Conservation (phyloP, 805 yeast species). For the Tetrapisispora nanseiensis region DNA sequence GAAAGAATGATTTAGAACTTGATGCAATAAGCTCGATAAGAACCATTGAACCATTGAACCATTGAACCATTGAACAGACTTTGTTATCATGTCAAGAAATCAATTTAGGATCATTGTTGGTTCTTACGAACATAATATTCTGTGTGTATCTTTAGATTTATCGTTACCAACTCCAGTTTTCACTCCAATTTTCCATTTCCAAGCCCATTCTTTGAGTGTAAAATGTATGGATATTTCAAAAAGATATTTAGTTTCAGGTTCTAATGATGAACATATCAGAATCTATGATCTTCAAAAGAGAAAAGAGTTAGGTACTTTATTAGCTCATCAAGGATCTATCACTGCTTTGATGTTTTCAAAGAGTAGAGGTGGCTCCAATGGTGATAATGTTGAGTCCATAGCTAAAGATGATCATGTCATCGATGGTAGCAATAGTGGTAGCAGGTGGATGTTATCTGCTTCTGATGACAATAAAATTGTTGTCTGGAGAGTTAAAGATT, state of each 20-base stretch:
- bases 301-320: slow-evolving; percentile 82
- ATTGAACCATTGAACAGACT: too few relatives aligned
- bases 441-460: slow-evolving; percentile 82
- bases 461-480: slow-evolving; percentile 85
- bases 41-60: too few relatives aligned
- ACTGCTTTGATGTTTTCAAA: slow-evolving; percentile 64
- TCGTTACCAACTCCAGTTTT: slow-evolving; percentile 49
- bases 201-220: slow-evolving; percentile 85
- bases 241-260: slow-evolving; percentile 83
- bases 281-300: slow-evolving; percentile 90
- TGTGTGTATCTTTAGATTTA: slow-evolving; percentile 71
- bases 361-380: slow-evolving; percentile 31
- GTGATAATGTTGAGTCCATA: slow-evolving; percentile 6
- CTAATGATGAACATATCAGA: slow-evolving; percentile 91
- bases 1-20: too few relatives aligned
- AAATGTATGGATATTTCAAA: slow-evolving; percentile 75
- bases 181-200: slow-evolving; percentile 91
- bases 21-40: too few relatives aligned
- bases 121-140: slow-evolving; percentile 85
- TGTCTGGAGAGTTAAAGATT: slow-evolving; percentile 92
- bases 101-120: slow-evolving; percentile 83
- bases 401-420: slow-evolving; percentile 19
- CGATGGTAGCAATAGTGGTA: slow-evolving; percentile 25
- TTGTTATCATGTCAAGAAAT: slow-evolving; percentile 13
- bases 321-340: slow-evolving; percentile 84